Evolutionary conservation across 306 rosid species (phyloP), one percentile per base, ranked within the genome.

Genomic region (Canavalia ensiformis): DNA sequence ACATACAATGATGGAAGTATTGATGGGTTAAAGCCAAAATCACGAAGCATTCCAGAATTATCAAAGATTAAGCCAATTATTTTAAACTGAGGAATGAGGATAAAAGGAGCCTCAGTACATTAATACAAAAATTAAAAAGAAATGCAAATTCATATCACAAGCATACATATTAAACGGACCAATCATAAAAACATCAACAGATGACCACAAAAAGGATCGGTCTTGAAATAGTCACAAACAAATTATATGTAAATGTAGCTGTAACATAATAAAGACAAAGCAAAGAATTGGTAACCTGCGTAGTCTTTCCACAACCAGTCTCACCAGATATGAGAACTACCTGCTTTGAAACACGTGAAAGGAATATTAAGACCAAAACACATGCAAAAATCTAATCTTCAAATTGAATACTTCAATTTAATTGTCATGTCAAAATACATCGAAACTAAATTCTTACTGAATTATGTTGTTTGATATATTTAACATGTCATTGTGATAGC

Each of bases 291-390:
- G 62, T 86, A 88, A 96, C 99, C 99, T 96, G 98, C 4, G 99
- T 93, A 75, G 99, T 96, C 91, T 96, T 93, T 87, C 99, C 99
- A 74, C 99, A 96, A 47, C 98, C 99, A 79, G 99, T 96, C 90
- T 93, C 94, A 42, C 98, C 98, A 88, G 90, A 85, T 84, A 96
- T 65, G 80, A 96, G 94, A 87, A 96, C 91, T 0, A 93, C 99
- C 99, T 96, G 94, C 84, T 83, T 87, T 50, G 63, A 87, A 78
- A 44, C 63, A 57, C 49, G 73, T 63, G 69, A 58, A 80, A 79
- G 50, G 83, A 82, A 72, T 58, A 77, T 67, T 65, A 63, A 87
- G 84, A 54, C 68, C 72, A 37, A 65, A 50, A 72, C 44, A 84
- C 33, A 50, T 49, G 69, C 73, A 72, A 59, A 86, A 85, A 70